A percentile compares a stretch with the other conserved stretches of the same genome.
phyloP scores from a whole-genome alignment of 2,329 filamentous ascomycete species.

The Ophiostoma quercus region DNA sequence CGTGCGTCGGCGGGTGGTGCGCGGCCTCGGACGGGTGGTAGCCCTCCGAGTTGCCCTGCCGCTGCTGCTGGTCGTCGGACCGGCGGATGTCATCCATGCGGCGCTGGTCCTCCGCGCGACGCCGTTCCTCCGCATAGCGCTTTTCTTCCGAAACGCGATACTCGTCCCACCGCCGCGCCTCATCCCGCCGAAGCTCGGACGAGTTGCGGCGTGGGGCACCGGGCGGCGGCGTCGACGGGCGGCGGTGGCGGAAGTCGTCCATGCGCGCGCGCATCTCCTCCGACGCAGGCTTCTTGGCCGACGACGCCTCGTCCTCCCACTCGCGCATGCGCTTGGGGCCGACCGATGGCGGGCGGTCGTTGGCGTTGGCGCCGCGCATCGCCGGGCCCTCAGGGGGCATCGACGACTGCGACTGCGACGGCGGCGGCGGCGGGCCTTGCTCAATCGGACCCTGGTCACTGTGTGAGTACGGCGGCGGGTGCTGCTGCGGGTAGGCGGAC shows the following conservation, averaged over 20 bases:
- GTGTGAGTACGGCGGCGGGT: constrained; percentile 54
- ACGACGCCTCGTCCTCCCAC: constrained; percentile 81
- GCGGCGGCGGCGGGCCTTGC: constrained; percentile 52
- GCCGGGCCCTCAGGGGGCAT: constrained; percentile 62
- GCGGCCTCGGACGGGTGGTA: constrained; percentile 93
- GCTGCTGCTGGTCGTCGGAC: constrained; percentile 44
- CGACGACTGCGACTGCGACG: constrained; percentile 45
- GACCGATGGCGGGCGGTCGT: constrained; percentile 73
- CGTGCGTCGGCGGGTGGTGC: constrained; percentile 67
- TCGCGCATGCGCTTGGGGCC: constrained; percentile 80
- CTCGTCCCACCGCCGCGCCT: constrained; percentile 51
- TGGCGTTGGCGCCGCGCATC: constrained; percentile 57
- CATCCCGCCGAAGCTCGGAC: constrained; percentile 41
- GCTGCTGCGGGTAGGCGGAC: constrained; percentile 75
- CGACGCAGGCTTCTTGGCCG: constrained; percentile 77
- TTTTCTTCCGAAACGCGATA: too few relatives aligned
- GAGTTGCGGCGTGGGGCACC: constrained; percentile 72
- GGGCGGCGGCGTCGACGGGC: constrained; percentile 67
- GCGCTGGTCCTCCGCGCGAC: constrained; percentile 55
- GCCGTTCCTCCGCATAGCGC: constrained; percentile 47
- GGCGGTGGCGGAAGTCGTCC: constrained; percentile 75
- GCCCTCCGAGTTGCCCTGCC: constrained; percentile 62
- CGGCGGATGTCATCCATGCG: constrained; percentile 52
- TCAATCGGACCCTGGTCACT: constrained; percentile 43
- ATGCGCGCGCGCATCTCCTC: constrained; percentile 83